Conservation (phyloP, 805 yeast species). For the Pichia membranifaciens region DNA sequence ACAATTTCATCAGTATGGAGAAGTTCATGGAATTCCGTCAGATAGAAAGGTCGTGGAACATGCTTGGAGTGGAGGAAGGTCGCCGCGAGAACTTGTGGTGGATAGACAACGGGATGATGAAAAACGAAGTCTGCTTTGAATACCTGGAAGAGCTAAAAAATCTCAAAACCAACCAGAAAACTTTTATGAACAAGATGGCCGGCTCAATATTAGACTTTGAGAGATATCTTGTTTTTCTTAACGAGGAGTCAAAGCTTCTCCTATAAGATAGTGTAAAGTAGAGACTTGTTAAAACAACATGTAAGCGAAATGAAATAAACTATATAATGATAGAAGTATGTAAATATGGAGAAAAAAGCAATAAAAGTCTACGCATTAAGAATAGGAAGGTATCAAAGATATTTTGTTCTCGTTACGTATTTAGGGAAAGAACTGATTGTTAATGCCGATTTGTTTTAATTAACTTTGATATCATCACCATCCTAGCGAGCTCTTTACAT, state of each 20-base stretch:
- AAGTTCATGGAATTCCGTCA: slow-evolving; percentile 10
- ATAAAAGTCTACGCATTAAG: neutral
- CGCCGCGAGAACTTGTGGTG: slow-evolving; percentile 2
- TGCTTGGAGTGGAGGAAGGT: neutral
- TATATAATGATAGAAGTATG: neutral
- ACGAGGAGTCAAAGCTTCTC: slow-evolving; percentile 19
- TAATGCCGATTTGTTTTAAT: too few species aligned
- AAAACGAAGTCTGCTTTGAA: slow-evolving; percentile 14
- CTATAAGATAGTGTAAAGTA: slow-evolving; percentile 1
- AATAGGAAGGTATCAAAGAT: too few species aligned
- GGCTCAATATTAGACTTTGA: slow-evolving; percentile 17
- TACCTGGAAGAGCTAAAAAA: slow-evolving; percentile 9
- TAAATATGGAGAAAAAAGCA: slow-evolving; percentile 4
- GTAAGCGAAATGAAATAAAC: neutral
- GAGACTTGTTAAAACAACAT: too few species aligned
- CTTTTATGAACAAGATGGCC: slow-evolving; percentile 4
- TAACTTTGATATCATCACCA: slow-evolving; percentile 50
- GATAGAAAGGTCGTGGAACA: slow-evolving; percentile 4
- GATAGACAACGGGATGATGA: slow-evolving; percentile 8
- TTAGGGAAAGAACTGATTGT: too few species aligned
- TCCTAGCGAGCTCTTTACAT: slow-evolving; percentile 65
- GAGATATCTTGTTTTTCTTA: slow-evolving; percentile 17
- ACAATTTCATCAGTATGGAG: slow-evolving; percentile 3
- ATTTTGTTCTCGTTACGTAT: too few species aligned
- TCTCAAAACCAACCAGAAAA: neutral